These are phyloP conservation scores for Colletotrichum sojae DNA, from an alignment of 2,329 filamentous ascomycete genomes.

Conservation along the genomic window DNA sequence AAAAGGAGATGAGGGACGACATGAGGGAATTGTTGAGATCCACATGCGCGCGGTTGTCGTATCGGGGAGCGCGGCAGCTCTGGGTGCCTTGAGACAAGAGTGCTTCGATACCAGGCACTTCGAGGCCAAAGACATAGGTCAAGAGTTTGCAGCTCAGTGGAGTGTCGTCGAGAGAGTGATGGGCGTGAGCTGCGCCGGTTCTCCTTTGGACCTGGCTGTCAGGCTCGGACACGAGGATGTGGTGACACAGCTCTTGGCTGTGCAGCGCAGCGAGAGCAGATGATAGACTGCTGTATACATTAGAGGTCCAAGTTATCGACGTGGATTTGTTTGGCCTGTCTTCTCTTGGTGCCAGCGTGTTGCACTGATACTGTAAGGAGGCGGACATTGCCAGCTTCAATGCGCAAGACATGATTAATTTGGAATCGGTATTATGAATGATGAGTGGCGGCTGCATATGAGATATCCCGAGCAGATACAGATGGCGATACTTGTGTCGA, in stretches of 20 bases:
- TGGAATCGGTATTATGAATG: background rate
- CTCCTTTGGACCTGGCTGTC: background rate
- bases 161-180: background rate
- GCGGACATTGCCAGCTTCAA: no score
- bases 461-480: background rate
- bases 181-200: background rate
- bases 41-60: background rate
- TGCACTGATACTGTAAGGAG: no score
- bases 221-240: conserved; percentile 5
- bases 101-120: background rate
- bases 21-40: no score
- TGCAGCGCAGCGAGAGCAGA: background rate
- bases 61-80: conserved; percentile 1
- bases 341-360: no score
- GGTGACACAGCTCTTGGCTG: background rate
- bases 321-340: no score
- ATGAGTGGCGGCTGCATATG: background rate
- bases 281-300: background rate
- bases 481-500: background rate
- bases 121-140: background rate
- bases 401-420: background rate
- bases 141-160: conserved; percentile 2
- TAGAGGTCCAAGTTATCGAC: no score
- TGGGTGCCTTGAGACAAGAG: background rate
- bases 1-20: background rate